Percentiles rank a stretch among this genome's conserved stretches.
phyloP scores from a whole-genome alignment of 495 filamentous ascomycete genomes.

The Penicillium lagena region DNA sequence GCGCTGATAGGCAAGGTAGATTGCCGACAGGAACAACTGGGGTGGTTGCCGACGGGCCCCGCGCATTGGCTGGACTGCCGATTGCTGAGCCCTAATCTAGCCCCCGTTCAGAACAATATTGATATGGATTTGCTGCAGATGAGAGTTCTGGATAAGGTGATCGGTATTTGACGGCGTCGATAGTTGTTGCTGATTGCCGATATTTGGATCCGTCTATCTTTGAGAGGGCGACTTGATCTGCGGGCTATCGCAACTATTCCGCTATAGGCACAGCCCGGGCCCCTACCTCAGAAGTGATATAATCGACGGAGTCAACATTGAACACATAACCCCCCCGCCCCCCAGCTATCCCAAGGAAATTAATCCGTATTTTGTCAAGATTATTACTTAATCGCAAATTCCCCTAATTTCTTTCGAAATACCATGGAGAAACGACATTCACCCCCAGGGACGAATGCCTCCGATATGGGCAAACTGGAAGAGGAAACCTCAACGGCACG shows the following conservation, averaged over 20 bases:
- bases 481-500: conserved; percentile 8
- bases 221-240: too few species aligned
- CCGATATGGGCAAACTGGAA: conserved; percentile 12
- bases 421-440: conserved; percentile 7
- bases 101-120: background rate
- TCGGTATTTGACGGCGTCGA: background rate
- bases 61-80: conserved; percentile 14
- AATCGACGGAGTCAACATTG: background rate
- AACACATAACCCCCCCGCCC: background rate
- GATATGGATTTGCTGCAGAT: background rate
- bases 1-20: conserved; percentile 1
- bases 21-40: conserved; percentile 7
- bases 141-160: background rate
- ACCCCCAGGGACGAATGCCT: background rate
- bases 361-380: background rate
- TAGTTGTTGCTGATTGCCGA: conserved; percentile 6
- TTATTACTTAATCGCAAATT: background rate
- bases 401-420: background rate
- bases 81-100: conserved; percentile 8
- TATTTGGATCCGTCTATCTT: background rate
- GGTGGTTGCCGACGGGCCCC: conserved; percentile 8
- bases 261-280: too few species aligned
- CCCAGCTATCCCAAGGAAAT: background rate
- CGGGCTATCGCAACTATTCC: too few species aligned
- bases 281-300: background rate